Conservation (phyloP, 306 rosid species). For the Quercus glauca region DNA sequence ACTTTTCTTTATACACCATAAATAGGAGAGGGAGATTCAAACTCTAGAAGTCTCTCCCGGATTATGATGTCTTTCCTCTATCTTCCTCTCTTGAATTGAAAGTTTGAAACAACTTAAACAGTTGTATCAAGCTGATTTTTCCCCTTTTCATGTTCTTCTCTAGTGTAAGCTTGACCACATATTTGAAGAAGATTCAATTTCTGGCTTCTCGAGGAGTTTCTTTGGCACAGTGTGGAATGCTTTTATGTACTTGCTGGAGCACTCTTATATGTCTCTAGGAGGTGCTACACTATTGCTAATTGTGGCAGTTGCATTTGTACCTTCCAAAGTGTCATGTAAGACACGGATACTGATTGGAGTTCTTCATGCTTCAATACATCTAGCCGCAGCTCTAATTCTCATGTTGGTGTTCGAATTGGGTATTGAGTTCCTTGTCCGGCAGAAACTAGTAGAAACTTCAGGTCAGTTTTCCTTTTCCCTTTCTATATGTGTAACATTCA, state of each 20-base stretch:
- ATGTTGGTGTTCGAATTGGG: conserved; percentile 91
- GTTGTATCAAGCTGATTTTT: neutral
- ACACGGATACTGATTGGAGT: conserved; percentile 66
- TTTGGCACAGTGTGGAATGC: conserved; percentile 78
- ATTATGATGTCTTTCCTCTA: neutral
- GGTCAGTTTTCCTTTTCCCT: conserved; percentile 36
- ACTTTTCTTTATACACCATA: no score
- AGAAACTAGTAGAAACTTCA: conserved; percentile 79
- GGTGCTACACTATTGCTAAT: conserved; percentile 67
- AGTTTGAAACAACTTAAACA: no score
- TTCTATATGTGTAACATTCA: conserved; percentile 7
- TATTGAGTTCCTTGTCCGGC: conserved; percentile 75
- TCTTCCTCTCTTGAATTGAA: neutral
- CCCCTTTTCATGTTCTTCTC: conserved; percentile 23
- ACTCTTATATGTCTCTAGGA: conserved; percentile 64
- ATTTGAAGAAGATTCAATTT: conserved; percentile 69
- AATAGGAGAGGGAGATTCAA: no score
- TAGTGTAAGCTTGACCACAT: conserved; percentile 88
- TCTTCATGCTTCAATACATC: conserved; percentile 87
- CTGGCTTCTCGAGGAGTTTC: conserved; percentile 71
- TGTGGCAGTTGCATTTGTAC: conserved; percentile 69
- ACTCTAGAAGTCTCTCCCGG: no score
- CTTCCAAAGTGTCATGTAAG: conserved; percentile 76
- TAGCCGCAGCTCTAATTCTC: conserved; percentile 77
- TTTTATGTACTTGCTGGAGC: conserved; percentile 64